These are phyloP conservation scores for Trichoderma virens DNA, from an alignment of 495 filamentous ascomycete genomes.

Conservation along the genomic window DNA sequence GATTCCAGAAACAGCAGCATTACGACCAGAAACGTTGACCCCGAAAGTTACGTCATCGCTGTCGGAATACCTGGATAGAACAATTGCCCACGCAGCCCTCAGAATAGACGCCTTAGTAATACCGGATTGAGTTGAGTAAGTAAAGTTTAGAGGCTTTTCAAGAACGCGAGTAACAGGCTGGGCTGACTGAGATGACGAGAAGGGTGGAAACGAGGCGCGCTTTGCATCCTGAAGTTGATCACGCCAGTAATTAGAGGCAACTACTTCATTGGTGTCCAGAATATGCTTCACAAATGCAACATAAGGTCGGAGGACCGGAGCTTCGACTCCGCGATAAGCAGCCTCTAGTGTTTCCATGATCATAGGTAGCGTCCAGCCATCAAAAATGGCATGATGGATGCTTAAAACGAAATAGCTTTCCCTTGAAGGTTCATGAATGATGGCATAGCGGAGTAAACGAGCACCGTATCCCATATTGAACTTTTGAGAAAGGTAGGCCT, in stretches of 20 bases:
- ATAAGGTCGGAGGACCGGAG: background rate
- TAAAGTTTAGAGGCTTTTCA: constrained; percentile 13
- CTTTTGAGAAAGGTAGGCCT: background rate
- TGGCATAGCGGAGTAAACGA: background rate
- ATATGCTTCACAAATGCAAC: background rate
- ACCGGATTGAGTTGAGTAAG: constrained; percentile 11
- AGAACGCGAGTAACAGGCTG: background rate
- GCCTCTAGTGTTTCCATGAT: background rate
- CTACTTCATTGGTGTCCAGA: background rate
- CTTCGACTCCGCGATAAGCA: background rate
- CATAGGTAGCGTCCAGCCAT: constrained; percentile 12
- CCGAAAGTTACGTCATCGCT: constrained; percentile 40
- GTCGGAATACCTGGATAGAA: constrained; percentile 28
- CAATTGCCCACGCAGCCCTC: constrained; percentile 38
- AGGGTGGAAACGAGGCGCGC: constrained; percentile 23
- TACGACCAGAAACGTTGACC: constrained; percentile 40
- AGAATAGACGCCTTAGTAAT: constrained; percentile 36
- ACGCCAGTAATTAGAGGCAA: background rate
- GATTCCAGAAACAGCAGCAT: constrained; percentile 37
- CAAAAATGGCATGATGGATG: constrained; percentile 14
- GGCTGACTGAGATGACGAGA: background rate
- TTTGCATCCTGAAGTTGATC: background rate
- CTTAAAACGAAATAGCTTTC: constrained; percentile 42
- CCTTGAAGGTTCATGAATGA: background rate
- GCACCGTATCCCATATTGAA: constrained; percentile 2